Percentiles rank a stretch among this genome's conserved stretches.
phyloP scores from a whole-genome alignment of 2,329 filamentous ascomycete genomes.

The Cladophialophora immunda region DNA sequence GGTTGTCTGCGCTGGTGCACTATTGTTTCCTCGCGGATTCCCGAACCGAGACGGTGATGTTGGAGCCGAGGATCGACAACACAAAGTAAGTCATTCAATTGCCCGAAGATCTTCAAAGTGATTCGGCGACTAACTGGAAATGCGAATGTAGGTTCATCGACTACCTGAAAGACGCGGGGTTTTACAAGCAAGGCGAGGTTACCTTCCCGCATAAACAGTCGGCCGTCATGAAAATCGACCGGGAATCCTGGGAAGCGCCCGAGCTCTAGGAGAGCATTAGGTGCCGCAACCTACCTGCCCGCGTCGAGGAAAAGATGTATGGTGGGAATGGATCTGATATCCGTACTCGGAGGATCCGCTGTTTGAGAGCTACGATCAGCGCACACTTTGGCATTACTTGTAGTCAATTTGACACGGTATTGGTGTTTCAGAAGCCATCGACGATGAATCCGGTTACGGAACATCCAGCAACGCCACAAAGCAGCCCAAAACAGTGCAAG shows the following conservation, averaged over 20 bases:
- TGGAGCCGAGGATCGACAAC: conserved; percentile 94
- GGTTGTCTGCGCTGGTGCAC: conserved; percentile 88
- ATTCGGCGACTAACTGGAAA: background rate
- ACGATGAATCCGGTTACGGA: background rate
- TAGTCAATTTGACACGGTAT: background rate
- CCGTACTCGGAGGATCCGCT: background rate
- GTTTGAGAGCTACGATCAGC: background rate
- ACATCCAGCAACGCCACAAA: background rate
- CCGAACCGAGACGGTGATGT: conserved; percentile 80
- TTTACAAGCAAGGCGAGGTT: conserved; percentile 86
- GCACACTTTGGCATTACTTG: background rate
- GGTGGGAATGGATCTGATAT: background rate
- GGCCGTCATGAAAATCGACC: conserved; percentile 79
- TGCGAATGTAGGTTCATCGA: conserved; percentile 65
- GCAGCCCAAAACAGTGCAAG: background rate
- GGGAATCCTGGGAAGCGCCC: conserved; percentile 82
- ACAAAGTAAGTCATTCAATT: conserved; percentile 68
- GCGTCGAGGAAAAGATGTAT: background rate
- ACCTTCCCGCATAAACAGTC: conserved; percentile 92
- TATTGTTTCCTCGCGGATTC: conserved; percentile 80
- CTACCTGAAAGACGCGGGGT: conserved; percentile 78
- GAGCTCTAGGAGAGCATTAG: conserved; percentile 37
- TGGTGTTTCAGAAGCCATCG: background rate
- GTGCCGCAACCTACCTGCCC: background rate
- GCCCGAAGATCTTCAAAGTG: background rate